Base-by-base conservation (phyloP, 805 yeast genomes). In the Candida quercuum region DNA sequence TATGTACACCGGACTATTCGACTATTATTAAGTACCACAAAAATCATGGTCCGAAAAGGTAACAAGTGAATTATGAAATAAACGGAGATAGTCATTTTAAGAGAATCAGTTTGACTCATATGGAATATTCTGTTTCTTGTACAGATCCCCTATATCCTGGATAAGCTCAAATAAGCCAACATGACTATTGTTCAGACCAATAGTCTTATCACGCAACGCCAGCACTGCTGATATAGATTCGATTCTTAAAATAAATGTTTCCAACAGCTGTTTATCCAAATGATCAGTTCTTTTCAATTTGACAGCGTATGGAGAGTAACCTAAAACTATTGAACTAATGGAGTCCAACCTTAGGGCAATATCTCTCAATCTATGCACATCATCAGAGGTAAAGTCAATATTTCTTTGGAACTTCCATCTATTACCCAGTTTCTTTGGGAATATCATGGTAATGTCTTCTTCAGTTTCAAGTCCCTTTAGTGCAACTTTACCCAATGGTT, bases 381-480 rank as follows among this genome's bases (percentile, higher is more conserved):
- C 56, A 20, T 76, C 74, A 2, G 57, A 41, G 14, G 56, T 52
- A 21, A 66, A 40, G 30, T 63, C 69, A 11, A 56, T 56, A 15
- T 57, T 46, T 29, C 59, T 54, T 39, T 46, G 62, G 52, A 54
- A 64, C 37, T 73, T 75, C 59, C 72, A 72, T 47, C 98, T 71
- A 3, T 81, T 64, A 4, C 69, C 70, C 39, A 89, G 63, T 20
- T 69, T 66, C 38, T 68, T 66, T 2, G 98, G 95, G 63, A 81
- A 89, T 0, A 79, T 76, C 33, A 87, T 67, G 18, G 94, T 85
- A 13, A 93, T 81, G 27, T 72, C 72, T 59, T 93, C 99, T 2
- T 95, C 95, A 25, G 88, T 81, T 71, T 93, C 99, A 14, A 93
- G 71, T 15, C 99, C 99, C 59, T 93, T 93, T 54, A 93, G 70